Conservation (phyloP, 495 filamentous ascomycete species). For the Aspergillus olivimuriae region DNA sequence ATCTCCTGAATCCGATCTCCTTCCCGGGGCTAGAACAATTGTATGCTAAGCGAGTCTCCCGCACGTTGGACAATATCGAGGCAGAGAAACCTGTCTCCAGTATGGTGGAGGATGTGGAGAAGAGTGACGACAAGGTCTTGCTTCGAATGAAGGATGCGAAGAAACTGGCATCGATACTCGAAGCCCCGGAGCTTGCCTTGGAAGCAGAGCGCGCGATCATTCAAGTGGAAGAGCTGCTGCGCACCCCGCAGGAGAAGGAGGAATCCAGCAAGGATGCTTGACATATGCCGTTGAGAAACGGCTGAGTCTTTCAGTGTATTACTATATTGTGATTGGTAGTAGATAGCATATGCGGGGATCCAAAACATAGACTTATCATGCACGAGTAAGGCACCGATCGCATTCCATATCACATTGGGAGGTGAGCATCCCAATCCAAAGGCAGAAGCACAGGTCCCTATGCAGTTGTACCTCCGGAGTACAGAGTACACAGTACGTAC, state of each 20-base stretch:
- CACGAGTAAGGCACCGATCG: no score
- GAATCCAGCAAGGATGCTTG: conserved; percentile 16
- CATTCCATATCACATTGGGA: no score
- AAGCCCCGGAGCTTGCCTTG: conserved; percentile 75
- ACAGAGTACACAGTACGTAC: no score
- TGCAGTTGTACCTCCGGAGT: no score
- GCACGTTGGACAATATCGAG: conserved; percentile 14
- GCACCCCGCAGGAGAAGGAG: conserved; percentile 24
- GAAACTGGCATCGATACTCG: conserved; percentile 61
- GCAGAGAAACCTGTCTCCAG: conserved; percentile 22
- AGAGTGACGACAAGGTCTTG: conserved; percentile 52
- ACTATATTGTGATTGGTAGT: no score
- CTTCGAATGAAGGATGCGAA: conserved; percentile 51
- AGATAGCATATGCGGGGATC: no score
- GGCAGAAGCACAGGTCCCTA: no score
- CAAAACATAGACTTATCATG: no score
- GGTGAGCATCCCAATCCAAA: no score
- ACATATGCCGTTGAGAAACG: no score
- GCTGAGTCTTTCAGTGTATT: no score
- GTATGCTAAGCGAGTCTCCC: conserved; percentile 50
- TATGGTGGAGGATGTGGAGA: conserved; percentile 35
- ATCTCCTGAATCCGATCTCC: conserved; percentile 57
- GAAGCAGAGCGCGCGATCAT: conserved; percentile 86
- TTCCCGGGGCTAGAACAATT: conserved; percentile 62
- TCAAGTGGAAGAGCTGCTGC: conserved; percentile 69